Evolutionary conservation across 306 rosid genomes (phyloP), one percentile per base, ranked within the genome.

Genomic region (Psophocarpus tetragonolobus): DNA sequence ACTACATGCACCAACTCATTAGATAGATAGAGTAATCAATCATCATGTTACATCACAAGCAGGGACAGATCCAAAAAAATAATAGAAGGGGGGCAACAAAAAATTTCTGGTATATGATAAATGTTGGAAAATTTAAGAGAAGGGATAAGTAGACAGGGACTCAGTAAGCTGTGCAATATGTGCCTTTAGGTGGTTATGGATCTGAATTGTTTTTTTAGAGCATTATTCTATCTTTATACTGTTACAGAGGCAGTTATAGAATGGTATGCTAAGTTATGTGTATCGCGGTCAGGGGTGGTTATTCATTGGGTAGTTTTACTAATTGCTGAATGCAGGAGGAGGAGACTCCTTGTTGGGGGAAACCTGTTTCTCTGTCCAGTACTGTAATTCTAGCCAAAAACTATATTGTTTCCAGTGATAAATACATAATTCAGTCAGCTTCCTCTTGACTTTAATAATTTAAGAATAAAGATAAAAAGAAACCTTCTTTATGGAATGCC

Each of bases 381-480:
- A 17, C 57, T 50, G 14, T 24, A 56, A 24, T 50, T 50, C 12
- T n/a, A 20, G 27, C 26, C 58, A n/a, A 20, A 48, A 51, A 18
- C 27, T 17, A 51, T 1, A 20, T 51, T 18, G 53, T 51, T 20
- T 51, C 58, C 13, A 51, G 13, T 20, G 58, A 51, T 18, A 51
- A 7, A 51, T 51, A 51, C 58, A 17, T 48, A 48, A 48, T 3
- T 21, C 15, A 54, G 32, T 54, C 61, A 8, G 6, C 61, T 20
- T 53, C 11, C 1, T 21, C 61, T 54, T 3, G 61, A 54, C 6
- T 50, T 50, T 17, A 21, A 53, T 6, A 23, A 54, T 54, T 57
- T 26, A 57, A 56, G 47, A 83, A 74, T n/a, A 68, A 58, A 23
- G 24, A 68, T 35, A 35, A 44, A 44, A 44, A 64, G 17, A 56